These are phyloP conservation scores for Cucurbita pepo DNA, from an alignment of 306 rosid species.

Conservation along the genomic window DNA sequence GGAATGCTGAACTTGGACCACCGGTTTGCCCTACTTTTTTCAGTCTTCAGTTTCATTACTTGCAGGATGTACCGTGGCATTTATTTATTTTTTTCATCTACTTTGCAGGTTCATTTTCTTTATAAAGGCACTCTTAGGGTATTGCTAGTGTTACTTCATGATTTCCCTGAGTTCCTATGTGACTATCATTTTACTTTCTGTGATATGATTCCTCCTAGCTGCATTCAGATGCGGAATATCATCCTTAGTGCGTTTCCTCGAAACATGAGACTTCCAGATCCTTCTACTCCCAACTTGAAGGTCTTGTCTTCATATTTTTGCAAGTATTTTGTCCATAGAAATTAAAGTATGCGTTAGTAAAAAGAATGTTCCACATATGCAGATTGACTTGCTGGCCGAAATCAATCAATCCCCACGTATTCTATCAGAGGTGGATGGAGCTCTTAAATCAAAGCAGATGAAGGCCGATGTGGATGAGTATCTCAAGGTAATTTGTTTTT, in stretches of 20 bases:
- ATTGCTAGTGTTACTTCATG: slow-evolving; percentile 89
- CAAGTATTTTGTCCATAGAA: neutral
- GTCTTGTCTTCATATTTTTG: slow-evolving; percentile 13
- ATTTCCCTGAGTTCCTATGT: slow-evolving; percentile 90
- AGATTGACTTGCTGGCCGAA: slow-evolving; percentile 94
- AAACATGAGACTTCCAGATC: slow-evolving; percentile 96
- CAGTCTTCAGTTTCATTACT: neutral
- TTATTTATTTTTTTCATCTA: neutral
- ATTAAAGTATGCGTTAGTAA: neutral
- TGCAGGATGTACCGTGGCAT: neutral
- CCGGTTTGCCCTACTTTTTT: slow-evolving; percentile 37
- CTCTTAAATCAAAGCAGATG: slow-evolving; percentile 74
- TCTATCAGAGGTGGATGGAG: slow-evolving; percentile 88
- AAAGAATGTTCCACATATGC: slow-evolving; percentile 1
- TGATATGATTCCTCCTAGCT: slow-evolving; percentile 93
- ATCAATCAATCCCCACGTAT: slow-evolving; percentile 77
- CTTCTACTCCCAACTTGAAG: slow-evolving; percentile 87
- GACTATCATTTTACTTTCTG: slow-evolving; percentile 95
- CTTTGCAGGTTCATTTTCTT: slow-evolving; percentile 59
- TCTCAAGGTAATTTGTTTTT: slow-evolving; percentile 43
- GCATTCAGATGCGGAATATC: slow-evolving; percentile 95
- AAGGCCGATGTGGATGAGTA: slow-evolving; percentile 84
- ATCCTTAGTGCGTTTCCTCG: slow-evolving; percentile 97
- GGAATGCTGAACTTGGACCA: slow-evolving; percentile 83
- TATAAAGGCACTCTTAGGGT: slow-evolving; percentile 95